Percentiles rank a stretch among this genome's conserved stretches.
Conservation (phyloP, 1,139 yeast species). For the Hyphopichia buzzinii region DNA sequence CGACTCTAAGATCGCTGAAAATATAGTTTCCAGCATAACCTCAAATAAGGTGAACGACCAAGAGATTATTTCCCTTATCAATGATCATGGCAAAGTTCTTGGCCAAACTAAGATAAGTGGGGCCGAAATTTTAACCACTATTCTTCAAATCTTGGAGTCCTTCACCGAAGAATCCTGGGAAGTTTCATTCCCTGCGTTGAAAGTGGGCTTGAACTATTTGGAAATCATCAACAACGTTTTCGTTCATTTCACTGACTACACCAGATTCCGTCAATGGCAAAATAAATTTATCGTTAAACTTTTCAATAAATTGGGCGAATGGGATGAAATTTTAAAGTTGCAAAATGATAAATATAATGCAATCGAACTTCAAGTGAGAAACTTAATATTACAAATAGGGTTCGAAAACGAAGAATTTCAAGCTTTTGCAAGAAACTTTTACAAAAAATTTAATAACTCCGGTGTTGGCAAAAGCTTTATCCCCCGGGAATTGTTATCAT, state of each 20-base stretch:
- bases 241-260: conserved; percentile 26
- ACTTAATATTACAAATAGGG: conserved; percentile 38
- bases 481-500: conserved; percentile 45
- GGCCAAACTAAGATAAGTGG: conserved; percentile 17
- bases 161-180: conserved; percentile 20
- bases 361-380: conserved; percentile 41
- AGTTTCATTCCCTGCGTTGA: conserved; percentile 25
- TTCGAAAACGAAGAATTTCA: conserved; percentile 24
- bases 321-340: conserved; percentile 16
- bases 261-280: conserved; percentile 22
- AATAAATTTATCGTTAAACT: conserved; percentile 15
- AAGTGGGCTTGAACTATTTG: conserved; percentile 29
- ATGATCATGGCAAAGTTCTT: conserved; percentile 36
- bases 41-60: conserved; percentile 18
- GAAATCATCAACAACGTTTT: conserved; percentile 30
- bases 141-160: conserved; percentile 25
- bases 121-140: conserved; percentile 24
- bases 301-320: conserved; percentile 22
- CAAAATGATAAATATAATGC: conserved; percentile 10
- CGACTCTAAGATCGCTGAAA: conserved; percentile 17
- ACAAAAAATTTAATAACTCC: conserved; percentile 43
- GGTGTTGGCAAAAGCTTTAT: conserved; percentile 46
- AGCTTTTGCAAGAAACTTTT: conserved; percentile 34
- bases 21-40: conserved; percentile 22
- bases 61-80: conserved; percentile 34